phyloP scores from a whole-genome alignment of 805 yeast species.

The Yarrowia porcina region DNA sequence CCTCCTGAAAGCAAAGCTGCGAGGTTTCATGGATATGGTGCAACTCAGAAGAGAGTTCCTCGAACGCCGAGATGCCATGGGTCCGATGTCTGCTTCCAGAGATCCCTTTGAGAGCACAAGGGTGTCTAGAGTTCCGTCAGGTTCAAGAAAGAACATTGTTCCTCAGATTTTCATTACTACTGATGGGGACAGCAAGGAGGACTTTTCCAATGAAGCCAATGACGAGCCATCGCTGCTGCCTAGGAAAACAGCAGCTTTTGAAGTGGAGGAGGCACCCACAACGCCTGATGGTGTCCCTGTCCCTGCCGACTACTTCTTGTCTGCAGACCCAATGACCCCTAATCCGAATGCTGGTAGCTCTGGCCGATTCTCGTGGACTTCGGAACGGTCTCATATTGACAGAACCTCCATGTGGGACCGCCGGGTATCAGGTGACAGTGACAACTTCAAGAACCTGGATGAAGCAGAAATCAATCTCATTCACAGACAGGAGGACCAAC shows the following conservation, averaged over 20 bases:
- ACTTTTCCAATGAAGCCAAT: neutral
- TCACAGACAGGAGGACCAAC: slow-evolving; percentile 9
- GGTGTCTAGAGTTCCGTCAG: neutral
- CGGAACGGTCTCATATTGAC: neutral
- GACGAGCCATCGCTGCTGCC: slow-evolving; percentile 5
- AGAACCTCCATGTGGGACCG: slow-evolving; percentile 3
- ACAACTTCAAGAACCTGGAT: neutral
- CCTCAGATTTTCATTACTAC: slow-evolving; percentile 1
- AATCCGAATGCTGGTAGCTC: neutral
- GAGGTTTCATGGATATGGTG: slow-evolving; percentile 30
- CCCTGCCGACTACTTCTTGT: neutral
- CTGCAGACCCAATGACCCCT: slow-evolving; percentile 5
- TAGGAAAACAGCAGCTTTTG: slow-evolving; percentile 3
- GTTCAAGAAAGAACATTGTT: neutral
- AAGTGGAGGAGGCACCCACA: neutral
- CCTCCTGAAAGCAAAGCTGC: slow-evolving; percentile 29
- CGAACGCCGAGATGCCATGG: neutral
- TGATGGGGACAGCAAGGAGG: neutral
- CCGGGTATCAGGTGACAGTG: neutral
- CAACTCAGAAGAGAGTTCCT: slow-evolving; percentile 18
- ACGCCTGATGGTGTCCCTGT: slow-evolving; percentile 4
- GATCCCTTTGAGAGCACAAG: neutral
- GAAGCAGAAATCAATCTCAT: neutral
- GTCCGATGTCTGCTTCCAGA: neutral
- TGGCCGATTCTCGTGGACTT: slow-evolving; percentile 2